A percentile compares a stretch with the other conserved stretches of the same genome.
phyloP scores from a whole-genome alignment of 495 filamentous ascomycete genomes.

The Xylaria curta region DNA sequence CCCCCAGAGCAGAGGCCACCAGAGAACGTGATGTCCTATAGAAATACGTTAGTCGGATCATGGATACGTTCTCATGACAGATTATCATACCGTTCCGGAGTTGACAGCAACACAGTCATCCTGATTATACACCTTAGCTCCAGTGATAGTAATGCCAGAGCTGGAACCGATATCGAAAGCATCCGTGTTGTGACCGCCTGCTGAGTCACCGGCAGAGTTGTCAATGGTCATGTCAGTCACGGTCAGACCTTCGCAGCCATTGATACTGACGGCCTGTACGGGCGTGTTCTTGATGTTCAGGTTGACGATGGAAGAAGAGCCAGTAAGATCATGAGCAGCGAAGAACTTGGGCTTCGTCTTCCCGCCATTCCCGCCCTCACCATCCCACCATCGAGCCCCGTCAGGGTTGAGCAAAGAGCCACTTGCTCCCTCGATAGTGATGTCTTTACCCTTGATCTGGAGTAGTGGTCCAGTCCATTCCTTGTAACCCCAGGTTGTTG shows the following conservation, averaged over 20 bases:
- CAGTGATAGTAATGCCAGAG: conserved; percentile 58
- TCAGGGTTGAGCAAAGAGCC: conserved; percentile 53
- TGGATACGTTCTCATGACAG: neutral
- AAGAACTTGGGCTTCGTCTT: conserved; percentile 64
- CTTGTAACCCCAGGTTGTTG: conserved; percentile 56
- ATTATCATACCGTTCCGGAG: conserved; percentile 52
- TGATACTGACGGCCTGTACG: conserved; percentile 67
- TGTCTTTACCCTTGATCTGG: conserved; percentile 53
- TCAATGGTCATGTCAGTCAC: conserved; percentile 63
- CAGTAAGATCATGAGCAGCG: conserved; percentile 49
- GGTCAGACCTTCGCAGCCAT: conserved; percentile 54
- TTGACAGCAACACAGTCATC: conserved; percentile 71
- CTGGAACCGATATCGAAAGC: conserved; percentile 66
- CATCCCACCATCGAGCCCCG: conserved; percentile 60
- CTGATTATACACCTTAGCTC: conserved; percentile 65
- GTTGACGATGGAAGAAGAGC: conserved; percentile 46
- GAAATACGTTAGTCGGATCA: neutral
- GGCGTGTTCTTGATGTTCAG: conserved; percentile 62
- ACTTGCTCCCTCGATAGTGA: conserved; percentile 53
- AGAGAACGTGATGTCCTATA: conserved; percentile 56
- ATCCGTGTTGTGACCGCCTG: conserved; percentile 68
- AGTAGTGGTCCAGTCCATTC: conserved; percentile 60
- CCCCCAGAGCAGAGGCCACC: conserved; percentile 62
- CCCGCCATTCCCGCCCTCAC: conserved; percentile 56
- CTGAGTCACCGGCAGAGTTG: conserved; percentile 61